phyloP scores from a whole-genome alignment of 2,329 filamentous ascomycete species.

The Fragosphaeria purpurea region DNA sequence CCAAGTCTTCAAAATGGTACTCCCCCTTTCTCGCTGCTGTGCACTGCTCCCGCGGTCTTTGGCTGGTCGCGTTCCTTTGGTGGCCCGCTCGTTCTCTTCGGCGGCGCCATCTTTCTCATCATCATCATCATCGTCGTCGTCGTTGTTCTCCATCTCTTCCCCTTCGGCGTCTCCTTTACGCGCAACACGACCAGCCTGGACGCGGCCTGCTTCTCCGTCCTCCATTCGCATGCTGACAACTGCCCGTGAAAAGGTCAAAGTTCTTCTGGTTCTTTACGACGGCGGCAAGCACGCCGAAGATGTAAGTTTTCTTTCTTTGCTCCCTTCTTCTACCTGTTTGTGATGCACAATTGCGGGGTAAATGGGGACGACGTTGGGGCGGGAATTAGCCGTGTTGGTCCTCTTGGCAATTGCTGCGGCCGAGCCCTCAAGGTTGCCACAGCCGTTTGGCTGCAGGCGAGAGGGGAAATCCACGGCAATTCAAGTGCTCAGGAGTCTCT shows the following conservation, averaged over 20 bases:
- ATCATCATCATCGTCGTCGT: neutral
- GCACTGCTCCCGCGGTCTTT: neutral
- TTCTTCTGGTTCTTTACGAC: conserved; percentile 90
- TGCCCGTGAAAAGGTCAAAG: conserved; percentile 67
- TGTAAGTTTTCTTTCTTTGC: conserved; percentile 36
- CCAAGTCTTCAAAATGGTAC: conserved; percentile 10
- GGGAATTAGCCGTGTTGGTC: too few species aligned
- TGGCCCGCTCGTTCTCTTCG: neutral
- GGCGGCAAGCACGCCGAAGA: conserved; percentile 80
- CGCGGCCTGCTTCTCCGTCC: neutral
- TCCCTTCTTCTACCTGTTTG: too few species aligned
- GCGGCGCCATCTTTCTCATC: neutral
- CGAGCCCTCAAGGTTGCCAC: too few species aligned
- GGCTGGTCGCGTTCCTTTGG: conserved; percentile 2
- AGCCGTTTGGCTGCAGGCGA: neutral
- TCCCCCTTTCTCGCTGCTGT: neutral
- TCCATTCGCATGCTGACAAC: conserved; percentile 44
- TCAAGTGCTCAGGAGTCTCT: neutral
- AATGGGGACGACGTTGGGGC: too few species aligned
- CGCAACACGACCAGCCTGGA: neutral
- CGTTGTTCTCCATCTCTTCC: neutral
- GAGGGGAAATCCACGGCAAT: neutral
- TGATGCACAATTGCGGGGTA: conserved; percentile 2
- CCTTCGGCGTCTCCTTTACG: neutral
- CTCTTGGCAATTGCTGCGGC: too few species aligned